A percentile compares a stretch with the other conserved stretches of the same genome.
phyloP scores from a whole-genome alignment of 768 basidiomycete genomes.

The Pisolithus marmoratus region DNA sequence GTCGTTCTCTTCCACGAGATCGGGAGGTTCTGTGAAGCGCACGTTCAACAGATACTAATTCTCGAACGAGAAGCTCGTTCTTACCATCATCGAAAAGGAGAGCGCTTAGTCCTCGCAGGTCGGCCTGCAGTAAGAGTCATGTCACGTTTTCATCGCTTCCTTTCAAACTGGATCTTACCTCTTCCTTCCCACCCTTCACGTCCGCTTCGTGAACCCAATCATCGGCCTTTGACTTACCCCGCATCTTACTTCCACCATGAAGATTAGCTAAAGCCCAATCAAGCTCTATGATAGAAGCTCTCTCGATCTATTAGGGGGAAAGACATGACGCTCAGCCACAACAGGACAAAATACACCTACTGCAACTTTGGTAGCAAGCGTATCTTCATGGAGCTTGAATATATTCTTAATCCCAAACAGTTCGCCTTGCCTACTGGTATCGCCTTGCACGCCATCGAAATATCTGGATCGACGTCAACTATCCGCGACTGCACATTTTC shows the following conservation, averaged over 20 bases:
- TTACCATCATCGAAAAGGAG: constrained; percentile 69
- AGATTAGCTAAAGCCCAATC: constrained; percentile 79
- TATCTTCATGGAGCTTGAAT: constrained; percentile 69
- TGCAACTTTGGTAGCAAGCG: constrained; percentile 65
- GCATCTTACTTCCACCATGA: constrained; percentile 35
- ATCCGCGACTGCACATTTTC: no score
- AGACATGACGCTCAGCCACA: not conserved
- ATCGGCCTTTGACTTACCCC: constrained; percentile 27
- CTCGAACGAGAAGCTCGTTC: constrained; percentile 5
- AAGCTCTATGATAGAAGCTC: constrained; percentile 63
- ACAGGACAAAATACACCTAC: constrained; percentile 34
- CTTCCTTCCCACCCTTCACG: constrained; percentile 38
- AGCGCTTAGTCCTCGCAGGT: constrained; percentile 54
- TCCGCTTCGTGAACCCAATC: constrained; percentile 42
- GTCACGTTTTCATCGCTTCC: not conserved
- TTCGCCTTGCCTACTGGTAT: constrained; percentile 69
- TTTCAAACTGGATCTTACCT: constrained; percentile 7
- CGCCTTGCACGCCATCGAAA: constrained; percentile 80
- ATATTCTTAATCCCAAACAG: constrained; percentile 85
- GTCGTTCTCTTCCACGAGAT: constrained; percentile 38
- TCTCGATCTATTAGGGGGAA: constrained; percentile 59
- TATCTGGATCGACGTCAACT: constrained; percentile 38
- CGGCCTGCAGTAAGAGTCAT: constrained; percentile 31
- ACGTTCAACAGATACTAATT: not conserved
- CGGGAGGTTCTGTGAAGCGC: constrained; percentile 32